Evolutionary conservation across 768 basidiomycete genomes (phyloP).

Genomic region (Suillus subluteus): DNA sequence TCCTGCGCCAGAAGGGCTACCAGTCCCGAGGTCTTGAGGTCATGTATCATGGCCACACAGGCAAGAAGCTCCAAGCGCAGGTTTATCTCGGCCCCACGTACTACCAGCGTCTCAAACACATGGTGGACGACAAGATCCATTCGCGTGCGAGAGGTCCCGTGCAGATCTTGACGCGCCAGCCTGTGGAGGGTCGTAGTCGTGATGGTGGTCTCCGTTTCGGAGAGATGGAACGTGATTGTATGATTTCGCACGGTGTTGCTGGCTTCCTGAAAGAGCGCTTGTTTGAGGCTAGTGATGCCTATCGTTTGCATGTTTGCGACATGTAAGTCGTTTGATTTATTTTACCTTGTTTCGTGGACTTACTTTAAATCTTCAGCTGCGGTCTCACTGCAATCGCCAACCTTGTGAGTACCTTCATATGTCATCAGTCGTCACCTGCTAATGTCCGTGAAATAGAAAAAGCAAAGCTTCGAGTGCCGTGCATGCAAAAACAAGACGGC

Average conservation of each 20-base stretch:
- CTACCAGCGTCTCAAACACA: conserved; percentile 98
- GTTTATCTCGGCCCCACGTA: conserved; percentile 99
- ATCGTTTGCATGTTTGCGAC: conserved; percentile 94
- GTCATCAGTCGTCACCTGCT: conserved; percentile 11
- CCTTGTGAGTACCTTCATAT: conserved; percentile 56
- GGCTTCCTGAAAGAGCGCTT: conserved; percentile 97
- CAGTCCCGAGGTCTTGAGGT: conserved; percentile 97
- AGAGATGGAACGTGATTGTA: conserved; percentile 99
- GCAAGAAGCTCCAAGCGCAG: conserved; percentile 97
- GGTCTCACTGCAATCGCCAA: conserved; percentile 98
- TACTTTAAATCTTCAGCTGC: conserved; percentile 55
- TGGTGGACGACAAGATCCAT: conserved; percentile 99
- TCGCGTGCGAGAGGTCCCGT: conserved; percentile 96
- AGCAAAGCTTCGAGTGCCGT: conserved; percentile 98
- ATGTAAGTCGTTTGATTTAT: conserved; percentile 60
- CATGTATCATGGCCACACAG: conserved; percentile 99
- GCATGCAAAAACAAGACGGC: conserved; percentile 98
- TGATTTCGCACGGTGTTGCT: conserved; percentile 99
- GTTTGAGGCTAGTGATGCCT: conserved; percentile 91
- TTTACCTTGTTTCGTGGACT: neutral
- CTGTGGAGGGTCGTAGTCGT: conserved; percentile 97
- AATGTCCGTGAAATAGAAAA: conserved; percentile 61
- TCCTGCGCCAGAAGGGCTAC: conserved; percentile 88
- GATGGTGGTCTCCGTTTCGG: conserved; percentile 99
- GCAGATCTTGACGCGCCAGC: conserved; percentile 96